Evolutionary conservation across 176 grass and related monocot species (phyloP), one percentile per base, ranked within the genome.

Genomic region (Poa annua): DNA sequence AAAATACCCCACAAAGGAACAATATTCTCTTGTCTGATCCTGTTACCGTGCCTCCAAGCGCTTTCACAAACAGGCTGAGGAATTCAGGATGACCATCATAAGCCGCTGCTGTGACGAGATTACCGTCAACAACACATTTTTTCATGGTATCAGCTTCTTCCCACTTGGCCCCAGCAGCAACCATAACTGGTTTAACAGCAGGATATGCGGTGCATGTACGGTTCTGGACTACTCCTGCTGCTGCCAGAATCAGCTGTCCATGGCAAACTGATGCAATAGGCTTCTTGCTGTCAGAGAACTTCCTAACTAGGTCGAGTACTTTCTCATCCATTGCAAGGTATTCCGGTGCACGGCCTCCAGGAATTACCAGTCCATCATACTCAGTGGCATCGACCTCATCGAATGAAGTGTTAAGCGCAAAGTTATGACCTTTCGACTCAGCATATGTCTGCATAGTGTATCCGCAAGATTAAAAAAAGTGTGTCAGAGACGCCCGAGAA

Each of bases 1-100:
- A 26, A 69, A 90, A 88, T 93, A 98, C 96, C 93, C 96, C 96
- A 13, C 96, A 98, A 10, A 98, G 91, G 83, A 98, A 93, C 50
- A 98, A 29, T 76, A 98, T 92, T 74, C 32, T 91, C 63, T 95
- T 98, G 83, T 96, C 66, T n/a, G 90, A 74, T 19, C 96, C 93
- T 71, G 83, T 36, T 49, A 98, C 90, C 17, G 80, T 83, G 19
- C 93, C 92, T 76, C 96, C 96, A 57, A 98, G 93, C 80, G 93
- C 89, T 88, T 92, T 81, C 26, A 98, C 74, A 71, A 98, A 98
- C 33, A 92, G 87, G 73, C 88, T 82, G 87, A 98, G 88, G 71
- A 91, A 93, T 78, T 98, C 89, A 68, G 93, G 87, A 72, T 98
- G 96, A 11, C 85, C 67, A 5, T 93, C 83, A 10, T 95, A 98